Base-by-base conservation (phyloP, 1,284 basidiomycete genomes). In the Apiotrichum sp. region DNA sequence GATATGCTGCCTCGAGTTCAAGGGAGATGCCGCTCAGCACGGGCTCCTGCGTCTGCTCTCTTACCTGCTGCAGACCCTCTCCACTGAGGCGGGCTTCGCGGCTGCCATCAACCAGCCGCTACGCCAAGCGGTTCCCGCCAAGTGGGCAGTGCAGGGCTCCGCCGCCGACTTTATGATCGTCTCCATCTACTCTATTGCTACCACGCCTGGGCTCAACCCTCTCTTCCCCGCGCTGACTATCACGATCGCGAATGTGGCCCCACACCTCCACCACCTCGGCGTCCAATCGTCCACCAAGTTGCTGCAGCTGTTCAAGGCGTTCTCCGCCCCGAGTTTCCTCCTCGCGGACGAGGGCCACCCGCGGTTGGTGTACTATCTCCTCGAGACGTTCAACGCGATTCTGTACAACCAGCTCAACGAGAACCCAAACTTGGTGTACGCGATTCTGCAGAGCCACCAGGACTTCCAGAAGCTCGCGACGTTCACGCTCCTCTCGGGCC, bases 261-360 rank as follows among this genome's bases (percentile, higher is more conserved):
- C 93, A 0, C 86, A 88, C 72, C 85, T 95, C 69, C 86, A 85
- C 69, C 83, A 88, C 65, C 78, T 97, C 35, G 86, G 85, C 42
- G 84, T 92, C 29, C 84, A 85, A 34, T 84, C 91, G 4, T 88
- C 92, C 3, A 86, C 87, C 3, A 82, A 89, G 8, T 80, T 98
- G 6, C 73, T 93, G 36, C 89, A 93, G 68, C 81, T 98, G 6
- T 89, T 97, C 75, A 85, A 83, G 39, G 88, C 92, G 0, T 95
- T 98, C 70, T 86, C 90, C 0, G 88, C 86, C 58, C 89, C 95
- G 0, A 78, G 84, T 6, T 98, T 97, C 75, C 78, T 98, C 40
- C 78, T 98, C 33, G 86, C 89, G 0, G 93, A 97, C 62, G 93
- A 97, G 74, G 89, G 91, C 6, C 89, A 98, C 71, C 95, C 95